phyloP scores from a whole-genome alignment of 2,329 filamentous ascomycete genomes.

The Macrophomina tecta region DNA sequence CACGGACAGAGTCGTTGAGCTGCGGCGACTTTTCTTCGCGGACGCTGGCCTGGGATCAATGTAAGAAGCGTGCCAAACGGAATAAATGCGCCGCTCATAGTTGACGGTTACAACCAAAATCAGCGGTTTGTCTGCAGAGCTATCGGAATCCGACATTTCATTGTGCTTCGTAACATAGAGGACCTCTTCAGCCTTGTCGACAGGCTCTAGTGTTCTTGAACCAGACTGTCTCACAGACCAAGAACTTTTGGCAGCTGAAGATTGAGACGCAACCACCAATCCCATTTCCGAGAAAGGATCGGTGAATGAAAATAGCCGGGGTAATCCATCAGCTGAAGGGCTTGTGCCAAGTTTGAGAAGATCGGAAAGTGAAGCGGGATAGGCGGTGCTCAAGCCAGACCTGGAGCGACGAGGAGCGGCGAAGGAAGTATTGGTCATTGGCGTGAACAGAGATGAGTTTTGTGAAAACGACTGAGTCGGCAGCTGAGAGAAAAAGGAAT shows the following conservation, averaged over 20 bases:
- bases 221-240: conserved; percentile 41
- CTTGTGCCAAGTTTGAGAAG: conserved; percentile 37
- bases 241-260: conserved; percentile 25
- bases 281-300: conserved; percentile 88
- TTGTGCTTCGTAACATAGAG: conserved; percentile 76
- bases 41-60: conserved; percentile 66
- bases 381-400: conserved; percentile 34
- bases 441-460: conserved; percentile 16
- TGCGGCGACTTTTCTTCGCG: conserved; percentile 47
- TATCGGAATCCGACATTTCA: conserved; percentile 58
- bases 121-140: conserved; percentile 53
- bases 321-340: conserved; percentile 60
- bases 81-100: conserved; percentile 75
- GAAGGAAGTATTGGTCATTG: conserved; percentile 34
- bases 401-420: conserved; percentile 36
- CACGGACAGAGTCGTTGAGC: conserved; percentile 32
- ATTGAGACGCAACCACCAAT: conserved; percentile 65
- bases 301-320: conserved; percentile 80
- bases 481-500: conserved; percentile 73
- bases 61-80: conserved; percentile 83
- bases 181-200: conserved; percentile 81
- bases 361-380: conserved; percentile 40
- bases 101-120: conserved; percentile 84
- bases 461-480: conserved; percentile 27
- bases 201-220: conserved; percentile 57